Evolutionary conservation across 306 rosid genomes (phyloP).

Genomic region (Sophora flavescens): DNA sequence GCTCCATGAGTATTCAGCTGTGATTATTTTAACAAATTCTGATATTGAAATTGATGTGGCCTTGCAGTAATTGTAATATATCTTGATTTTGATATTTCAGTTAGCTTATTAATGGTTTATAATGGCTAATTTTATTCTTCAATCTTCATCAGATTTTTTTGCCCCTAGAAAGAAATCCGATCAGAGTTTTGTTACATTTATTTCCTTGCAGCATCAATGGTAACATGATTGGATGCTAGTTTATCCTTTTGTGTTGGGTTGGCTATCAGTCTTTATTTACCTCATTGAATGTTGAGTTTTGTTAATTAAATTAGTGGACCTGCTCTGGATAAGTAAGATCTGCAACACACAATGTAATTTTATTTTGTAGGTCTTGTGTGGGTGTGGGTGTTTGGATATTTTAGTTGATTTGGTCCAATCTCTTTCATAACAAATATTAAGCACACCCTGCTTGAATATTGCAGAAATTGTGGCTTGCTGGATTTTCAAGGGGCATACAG

Average conservation of each 20-base stretch:
- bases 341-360: not conserved
- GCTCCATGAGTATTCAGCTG: not conserved
- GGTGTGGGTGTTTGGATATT: not conserved
- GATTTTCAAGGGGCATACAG: slow-evolving; percentile 98
- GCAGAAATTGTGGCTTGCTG: slow-evolving; percentile 98
- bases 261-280: not conserved
- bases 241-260: slow-evolving; percentile 8
- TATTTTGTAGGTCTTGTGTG: slow-evolving; percentile 1
- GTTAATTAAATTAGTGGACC: slow-evolving; percentile 21
- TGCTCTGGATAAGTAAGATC: slow-evolving; percentile 21
- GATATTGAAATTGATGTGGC: not conserved
- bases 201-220: slow-evolving; percentile 21
- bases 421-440: slow-evolving; percentile 31
- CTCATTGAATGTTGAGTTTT: not conserved
- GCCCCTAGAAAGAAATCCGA: slow-evolving; percentile 1
- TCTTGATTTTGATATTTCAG: not conserved
- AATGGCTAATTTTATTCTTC: slow-evolving; percentile 17
- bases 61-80: slow-evolving; percentile 17
- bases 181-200: not conserved
- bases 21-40: slow-evolving; percentile 21
- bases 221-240: slow-evolving; percentile 12
- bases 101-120: slow-evolving; percentile 9
- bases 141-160: slow-evolving; percentile 26
- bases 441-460: slow-evolving; percentile 45
- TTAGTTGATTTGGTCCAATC: slow-evolving; percentile 28